These are phyloP conservation scores for Royoungia palumana DNA, from an alignment of 768 basidiomycete genomes.

Conservation along the genomic window DNA sequence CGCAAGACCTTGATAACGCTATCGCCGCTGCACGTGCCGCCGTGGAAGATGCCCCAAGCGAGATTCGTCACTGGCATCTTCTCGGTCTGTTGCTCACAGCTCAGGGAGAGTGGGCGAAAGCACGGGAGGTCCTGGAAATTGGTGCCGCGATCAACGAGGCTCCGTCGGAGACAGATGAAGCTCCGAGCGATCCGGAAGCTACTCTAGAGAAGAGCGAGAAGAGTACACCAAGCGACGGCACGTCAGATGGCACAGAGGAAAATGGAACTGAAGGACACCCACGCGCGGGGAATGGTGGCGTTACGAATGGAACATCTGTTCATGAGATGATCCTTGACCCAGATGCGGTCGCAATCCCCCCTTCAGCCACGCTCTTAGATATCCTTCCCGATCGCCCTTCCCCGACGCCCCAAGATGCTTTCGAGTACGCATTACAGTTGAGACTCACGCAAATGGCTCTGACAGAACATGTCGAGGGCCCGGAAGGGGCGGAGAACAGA, in stretches of 20 bases:
- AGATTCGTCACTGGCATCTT: conserved; percentile 86
- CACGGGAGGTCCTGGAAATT: conserved; percentile 71
- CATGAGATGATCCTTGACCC: conserved; percentile 30
- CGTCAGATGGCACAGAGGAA: conserved; percentile 9
- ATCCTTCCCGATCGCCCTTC: conserved; percentile 46
- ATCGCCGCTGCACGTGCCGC: conserved; percentile 64
- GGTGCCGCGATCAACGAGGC: conserved; percentile 61
- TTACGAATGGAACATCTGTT: conserved; percentile 4
- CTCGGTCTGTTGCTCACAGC: conserved; percentile 80
- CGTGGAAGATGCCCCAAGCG: conserved; percentile 62
- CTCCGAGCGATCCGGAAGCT: conserved; percentile 22
- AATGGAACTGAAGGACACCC: not conserved
- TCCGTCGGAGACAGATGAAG: conserved; percentile 32
- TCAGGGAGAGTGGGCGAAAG: conserved; percentile 74
- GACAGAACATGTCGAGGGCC: conserved; percentile 78
- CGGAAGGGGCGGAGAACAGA: conserved; percentile 74
- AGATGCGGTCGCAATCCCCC: conserved; percentile 34
- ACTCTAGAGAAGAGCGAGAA: conserved; percentile 11
- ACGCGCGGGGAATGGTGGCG: not conserved
- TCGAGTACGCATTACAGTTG: conserved; percentile 79
- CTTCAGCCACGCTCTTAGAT: conserved; percentile 41
- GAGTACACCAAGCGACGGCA: not conserved
- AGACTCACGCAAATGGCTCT: conserved; percentile 83
- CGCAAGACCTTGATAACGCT: conserved; percentile 65
- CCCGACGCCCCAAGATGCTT: conserved; percentile 53